Conservation (phyloP, 2,329 filamentous ascomycete species). For the Aspergillus arachidicola region DNA sequence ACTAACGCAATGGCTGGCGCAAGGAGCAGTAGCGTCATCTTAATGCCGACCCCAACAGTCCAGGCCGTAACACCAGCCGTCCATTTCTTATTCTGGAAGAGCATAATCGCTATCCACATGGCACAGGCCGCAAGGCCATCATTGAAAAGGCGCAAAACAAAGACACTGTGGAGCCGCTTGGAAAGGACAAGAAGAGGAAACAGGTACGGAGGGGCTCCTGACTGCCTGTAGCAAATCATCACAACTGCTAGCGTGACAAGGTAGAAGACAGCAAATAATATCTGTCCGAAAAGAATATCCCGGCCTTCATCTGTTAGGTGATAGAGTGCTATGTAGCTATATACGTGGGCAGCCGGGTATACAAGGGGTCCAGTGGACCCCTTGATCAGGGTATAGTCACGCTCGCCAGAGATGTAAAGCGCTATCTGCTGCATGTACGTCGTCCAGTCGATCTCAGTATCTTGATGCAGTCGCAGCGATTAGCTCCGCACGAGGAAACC, state of each 20-base stretch:
- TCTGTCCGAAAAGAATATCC: slow-evolving; percentile 79
- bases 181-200: slow-evolving; percentile 84
- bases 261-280: slow-evolving; percentile 80
- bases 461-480: slow-evolving; percentile 50
- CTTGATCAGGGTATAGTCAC: slow-evolving; percentile 82
- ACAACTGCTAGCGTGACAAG: slow-evolving; percentile 74
- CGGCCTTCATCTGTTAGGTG: slow-evolving; percentile 73
- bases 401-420: slow-evolving; percentile 79
- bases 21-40: slow-evolving; percentile 87
- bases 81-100: slow-evolving; percentile 76
- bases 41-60: slow-evolving; percentile 81
- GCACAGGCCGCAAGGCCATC: slow-evolving; percentile 86
- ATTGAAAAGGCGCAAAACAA: slow-evolving; percentile 90
- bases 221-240: slow-evolving; percentile 71
- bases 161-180: slow-evolving; percentile 92
- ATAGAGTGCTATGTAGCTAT: slow-evolving; percentile 82
- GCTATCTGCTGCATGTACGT: slow-evolving; percentile 95
- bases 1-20: slow-evolving; percentile 79
- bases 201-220: slow-evolving; percentile 72
- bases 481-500: slow-evolving; percentile 16
- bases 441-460: slow-evolving; percentile 97
- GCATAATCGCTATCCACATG: slow-evolving; percentile 78
- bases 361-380: slow-evolving; percentile 91
- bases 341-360: slow-evolving; percentile 92
- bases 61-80: slow-evolving; percentile 72